phyloP scores from a whole-genome alignment of 2,329 filamentous ascomycete genomes.

The Macroventuria anomochaeta region DNA sequence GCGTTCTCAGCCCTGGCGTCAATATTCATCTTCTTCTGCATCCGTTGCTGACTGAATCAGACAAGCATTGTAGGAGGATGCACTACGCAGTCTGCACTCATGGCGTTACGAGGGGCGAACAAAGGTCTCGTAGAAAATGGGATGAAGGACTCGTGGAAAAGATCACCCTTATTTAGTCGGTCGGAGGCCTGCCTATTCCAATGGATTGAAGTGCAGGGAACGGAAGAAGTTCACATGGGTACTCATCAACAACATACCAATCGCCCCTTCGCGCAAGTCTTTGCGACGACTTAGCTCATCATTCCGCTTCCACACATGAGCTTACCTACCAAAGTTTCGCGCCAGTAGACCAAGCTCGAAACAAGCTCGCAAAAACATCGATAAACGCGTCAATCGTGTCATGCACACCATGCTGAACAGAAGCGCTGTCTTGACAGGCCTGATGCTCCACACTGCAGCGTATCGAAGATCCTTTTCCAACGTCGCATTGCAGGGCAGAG shows the following conservation, averaged over 20 bases:
- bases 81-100: not conserved
- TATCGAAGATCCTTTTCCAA: slow-evolving; percentile 24
- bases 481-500: slow-evolving; percentile 14
- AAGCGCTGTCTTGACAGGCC: not conserved
- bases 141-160: not conserved
- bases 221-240: no score
- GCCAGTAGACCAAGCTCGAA: not conserved
- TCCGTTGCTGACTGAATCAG: no score
- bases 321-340: not conserved
- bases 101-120: not conserved
- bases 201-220: no score
- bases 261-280: no score
- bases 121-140: no score
- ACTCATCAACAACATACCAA: no score
- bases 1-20: not conserved
- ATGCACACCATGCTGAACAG: slow-evolving; percentile 1
- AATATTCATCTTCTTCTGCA: no score
- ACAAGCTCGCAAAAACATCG: not conserved
- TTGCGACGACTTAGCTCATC: not conserved
- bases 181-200: not conserved
- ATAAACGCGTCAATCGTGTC: not conserved
- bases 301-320: not conserved
- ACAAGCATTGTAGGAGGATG: no score
- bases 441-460: slow-evolving; percentile 8
- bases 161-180: not conserved